Conservation (phyloP, 305 asterid species). For the Solanum hybrid region DNA sequence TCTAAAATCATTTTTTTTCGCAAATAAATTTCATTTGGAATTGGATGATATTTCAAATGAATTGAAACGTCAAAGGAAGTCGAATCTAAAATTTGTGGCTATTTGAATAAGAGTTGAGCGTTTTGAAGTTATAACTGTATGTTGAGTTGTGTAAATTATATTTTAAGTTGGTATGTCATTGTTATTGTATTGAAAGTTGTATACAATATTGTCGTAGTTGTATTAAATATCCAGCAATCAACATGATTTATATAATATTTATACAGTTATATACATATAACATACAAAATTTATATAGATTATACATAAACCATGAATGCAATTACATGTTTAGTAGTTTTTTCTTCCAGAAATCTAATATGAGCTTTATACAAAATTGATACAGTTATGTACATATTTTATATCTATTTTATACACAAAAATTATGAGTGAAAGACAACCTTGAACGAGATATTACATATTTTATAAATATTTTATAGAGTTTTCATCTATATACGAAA, state of each 20-base stretch:
- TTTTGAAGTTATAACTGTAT: not conserved
- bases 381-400: not conserved
- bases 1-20: not conserved
- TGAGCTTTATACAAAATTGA: not conserved
- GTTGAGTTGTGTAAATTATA: not conserved
- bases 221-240: not conserved
- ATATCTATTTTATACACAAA: not conserved
- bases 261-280: not conserved
- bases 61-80: not conserved
- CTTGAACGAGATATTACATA: not conserved
- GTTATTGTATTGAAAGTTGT: not conserved
- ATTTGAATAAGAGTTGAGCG: not conserved
- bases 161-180: not conserved
- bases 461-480: too few species aligned
- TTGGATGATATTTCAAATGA: not conserved
- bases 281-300: not conserved
- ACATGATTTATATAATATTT: not conserved
- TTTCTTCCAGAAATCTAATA: not conserved
- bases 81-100: not conserved
- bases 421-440: not conserved
- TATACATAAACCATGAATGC: not conserved
- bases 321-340: not conserved
- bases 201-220: not conserved
- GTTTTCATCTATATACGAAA: not conserved
- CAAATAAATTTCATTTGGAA: too few species aligned